A percentile compares a stretch with the other conserved stretches of the same genome.
Evolutionary conservation across 2,329 filamentous ascomycete species (phyloP).

Genomic region (Colletotrichum sp.): DNA sequence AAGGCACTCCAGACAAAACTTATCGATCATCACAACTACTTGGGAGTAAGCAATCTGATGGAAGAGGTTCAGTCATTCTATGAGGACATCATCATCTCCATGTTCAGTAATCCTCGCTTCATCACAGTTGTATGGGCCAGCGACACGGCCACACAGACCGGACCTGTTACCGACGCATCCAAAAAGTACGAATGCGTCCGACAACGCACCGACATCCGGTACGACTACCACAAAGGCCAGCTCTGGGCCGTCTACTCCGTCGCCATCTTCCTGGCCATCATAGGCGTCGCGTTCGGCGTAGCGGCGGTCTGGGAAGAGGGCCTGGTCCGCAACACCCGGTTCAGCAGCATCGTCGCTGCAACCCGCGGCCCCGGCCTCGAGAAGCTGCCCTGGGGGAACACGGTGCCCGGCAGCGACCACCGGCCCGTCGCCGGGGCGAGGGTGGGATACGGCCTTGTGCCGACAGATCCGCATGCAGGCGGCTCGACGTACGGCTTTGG

Average conservation of each 20-base stretch:
- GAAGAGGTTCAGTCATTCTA: constrained; percentile 32
- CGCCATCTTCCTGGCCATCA: constrained; percentile 32
- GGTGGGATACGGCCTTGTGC: constrained; percentile 22
- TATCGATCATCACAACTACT: constrained; percentile 35
- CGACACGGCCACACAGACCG: constrained; percentile 24
- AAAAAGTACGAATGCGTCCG: constrained; percentile 26
- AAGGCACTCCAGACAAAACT: constrained; percentile 44
- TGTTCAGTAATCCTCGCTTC: constrained; percentile 38
- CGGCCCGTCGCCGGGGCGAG: constrained; percentile 10
- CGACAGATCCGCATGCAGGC: constrained; percentile 23
- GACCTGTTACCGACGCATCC: constrained; percentile 24
- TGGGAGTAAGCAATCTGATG: constrained; percentile 29
- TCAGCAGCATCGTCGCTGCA: constrained; percentile 44
- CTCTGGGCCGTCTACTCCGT: constrained; percentile 41
- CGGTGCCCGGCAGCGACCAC: constrained; percentile 5
- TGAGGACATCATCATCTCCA: constrained; percentile 38
- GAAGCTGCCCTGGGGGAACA: constrained; percentile 29
- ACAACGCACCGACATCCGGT: constrained; percentile 30
- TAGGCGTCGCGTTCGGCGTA: constrained; percentile 32
- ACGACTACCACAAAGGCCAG: constrained; percentile 30
- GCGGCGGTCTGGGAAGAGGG: constrained; percentile 35
- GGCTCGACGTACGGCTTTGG: constrained; percentile 32
- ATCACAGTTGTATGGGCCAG: constrained; percentile 36
- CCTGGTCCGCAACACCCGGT: constrained; percentile 38
- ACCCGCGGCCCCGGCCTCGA: constrained; percentile 41